Percentiles rank a stretch among this genome's conserved stretches.
These are phyloP conservation scores for Phlyctochytrium bullatum DNA, from an alignment of 192 early-diverging fungal species.

Conservation along the genomic window DNA sequence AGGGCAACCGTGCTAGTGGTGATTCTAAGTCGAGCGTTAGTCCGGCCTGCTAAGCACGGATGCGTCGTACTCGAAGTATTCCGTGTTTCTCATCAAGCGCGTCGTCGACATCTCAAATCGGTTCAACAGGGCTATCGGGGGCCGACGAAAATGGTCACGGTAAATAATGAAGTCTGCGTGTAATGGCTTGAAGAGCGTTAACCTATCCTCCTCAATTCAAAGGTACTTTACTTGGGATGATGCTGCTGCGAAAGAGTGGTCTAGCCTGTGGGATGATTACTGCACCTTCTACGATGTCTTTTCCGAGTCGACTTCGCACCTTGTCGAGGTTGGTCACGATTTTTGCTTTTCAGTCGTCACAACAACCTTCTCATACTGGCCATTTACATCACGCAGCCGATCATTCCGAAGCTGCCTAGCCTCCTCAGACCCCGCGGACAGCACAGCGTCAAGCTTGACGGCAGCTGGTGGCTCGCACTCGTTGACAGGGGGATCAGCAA, in stretches of 20 bases:
- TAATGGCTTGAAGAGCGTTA: background rate
- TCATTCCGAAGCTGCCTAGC: slow-evolving; percentile 39
- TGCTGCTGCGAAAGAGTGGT: slow-evolving; percentile 8
- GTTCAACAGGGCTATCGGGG: background rate
- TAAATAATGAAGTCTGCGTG: background rate
- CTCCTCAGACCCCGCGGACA: slow-evolving; percentile 1
- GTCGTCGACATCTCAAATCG: slow-evolving; percentile 21
- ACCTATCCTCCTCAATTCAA: background rate
- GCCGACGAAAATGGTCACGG: background rate
- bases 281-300: slow-evolving; percentile 48
- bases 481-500: slow-evolving; percentile 29
- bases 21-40: too few species aligned
- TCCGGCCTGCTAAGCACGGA: slow-evolving; percentile 19
- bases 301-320: slow-evolving; percentile 43
- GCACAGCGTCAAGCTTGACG: slow-evolving; percentile 9
- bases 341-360: background rate
- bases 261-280: slow-evolving; percentile 47
- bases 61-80: slow-evolving; percentile 15
- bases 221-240: background rate
- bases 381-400: slow-evolving; percentile 25
- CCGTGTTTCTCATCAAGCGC: slow-evolving; percentile 30
- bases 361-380: background rate
- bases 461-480: slow-evolving; percentile 25
- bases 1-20: too few species aligned
- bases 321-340: slow-evolving; percentile 31